Evolutionary conservation across 768 basidiomycete genomes (phyloP), one percentile per base, ranked within the genome.

Genomic region (Albatrellus ellisii): DNA sequence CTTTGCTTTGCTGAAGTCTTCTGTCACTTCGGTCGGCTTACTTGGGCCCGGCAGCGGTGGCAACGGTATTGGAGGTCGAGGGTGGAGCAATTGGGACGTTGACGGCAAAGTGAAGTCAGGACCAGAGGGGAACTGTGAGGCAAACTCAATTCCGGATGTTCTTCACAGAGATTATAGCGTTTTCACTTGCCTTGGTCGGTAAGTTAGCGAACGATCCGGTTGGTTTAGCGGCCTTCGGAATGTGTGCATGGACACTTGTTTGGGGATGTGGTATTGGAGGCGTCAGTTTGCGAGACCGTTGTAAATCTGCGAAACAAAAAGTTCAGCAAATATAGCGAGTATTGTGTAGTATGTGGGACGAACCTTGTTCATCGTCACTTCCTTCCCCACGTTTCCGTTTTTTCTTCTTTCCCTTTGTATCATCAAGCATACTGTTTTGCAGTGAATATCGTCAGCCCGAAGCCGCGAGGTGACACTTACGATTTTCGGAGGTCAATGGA

Each of bases 1-100:
- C 60, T 88, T 94, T 20, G 70, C 62, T 58, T 84, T 83, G 56
- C 81, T 88, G 55, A 90, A 95, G 62, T 97, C 91, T 43, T 94
- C 89, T 43, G 53, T 71, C 22, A 97, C 90, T 42, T 91, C 80
- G 22, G 68, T 76, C 32, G 88, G 77, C 53, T 76, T 81, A 55
- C 74, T 79, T n/a, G 87, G 85, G n/a, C 80, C 81, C n/a, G 84
- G 69, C 51, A 72, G 65, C 22, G 84, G 80, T 29, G 74, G 65
- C 41, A 69, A 67, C 26, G 72, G 72, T 58, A 77, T 64, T 41
- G 73, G 71, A 0, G 83, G 83, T 25, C 77, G 79, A 8, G 68
- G 56, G 2, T 73, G 72, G 11, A 83, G 64, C 14, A 83, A 66
- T 26, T 67, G 61, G 15, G 61, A 51, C 25, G 64, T 39, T 22